Evolutionary conservation across 306 rosid species (phyloP).

Genomic region (Luffa aegyptiaca): DNA sequence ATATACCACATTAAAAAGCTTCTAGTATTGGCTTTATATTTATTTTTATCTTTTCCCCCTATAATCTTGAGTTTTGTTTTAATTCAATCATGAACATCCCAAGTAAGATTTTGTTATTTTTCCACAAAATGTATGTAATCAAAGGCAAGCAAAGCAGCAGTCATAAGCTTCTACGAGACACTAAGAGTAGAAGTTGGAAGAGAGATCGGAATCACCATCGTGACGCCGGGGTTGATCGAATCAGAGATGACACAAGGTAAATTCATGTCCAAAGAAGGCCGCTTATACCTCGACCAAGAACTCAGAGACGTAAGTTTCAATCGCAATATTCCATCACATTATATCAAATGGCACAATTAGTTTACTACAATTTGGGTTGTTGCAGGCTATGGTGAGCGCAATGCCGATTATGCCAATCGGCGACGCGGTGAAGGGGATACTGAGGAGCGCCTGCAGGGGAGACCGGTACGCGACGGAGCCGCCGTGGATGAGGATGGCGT

Average conservation of each 20-base stretch:
- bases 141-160: constrained; percentile 67
- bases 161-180: constrained; percentile 46
- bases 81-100: no score
- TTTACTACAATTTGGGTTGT: neutral
- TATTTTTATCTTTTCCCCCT: no score
- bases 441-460: constrained; percentile 42
- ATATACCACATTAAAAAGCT: no score
- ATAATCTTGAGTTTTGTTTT: no score
- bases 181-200: constrained; percentile 45
- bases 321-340: no score
- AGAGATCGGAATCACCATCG: constrained; percentile 52
- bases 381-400: constrained; percentile 25
- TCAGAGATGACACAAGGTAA: constrained; percentile 61
- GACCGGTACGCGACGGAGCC: constrained; percentile 41
- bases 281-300: constrained; percentile 34
- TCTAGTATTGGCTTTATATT: no score
- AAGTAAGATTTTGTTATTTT: no score
- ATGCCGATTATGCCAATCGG: constrained; percentile 31
- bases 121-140: neutral
- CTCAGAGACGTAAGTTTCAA: constrained; percentile 35
- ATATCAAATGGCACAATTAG: no score
- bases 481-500: constrained; percentile 29
- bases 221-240: constrained; percentile 44
- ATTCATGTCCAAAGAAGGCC: constrained; percentile 36
- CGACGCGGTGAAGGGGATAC: constrained; percentile 37